A percentile compares a stretch with the other conserved stretches of the same genome.
Conservation (phyloP, 371 early-diverging fungal species). For the Mortierella sp. region DNA sequence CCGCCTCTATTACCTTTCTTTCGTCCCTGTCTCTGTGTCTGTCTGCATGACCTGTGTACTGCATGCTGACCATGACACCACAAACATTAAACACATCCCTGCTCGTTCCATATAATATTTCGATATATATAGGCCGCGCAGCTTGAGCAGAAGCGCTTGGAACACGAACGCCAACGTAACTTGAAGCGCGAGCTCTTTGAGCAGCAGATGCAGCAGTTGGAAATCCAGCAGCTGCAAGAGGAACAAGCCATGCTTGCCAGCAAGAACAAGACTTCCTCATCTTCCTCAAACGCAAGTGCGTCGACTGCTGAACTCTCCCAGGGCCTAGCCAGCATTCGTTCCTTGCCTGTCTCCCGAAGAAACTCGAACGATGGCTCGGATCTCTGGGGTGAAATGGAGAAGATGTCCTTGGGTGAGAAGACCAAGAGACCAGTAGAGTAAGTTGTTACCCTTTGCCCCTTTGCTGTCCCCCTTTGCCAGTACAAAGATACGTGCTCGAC, state of each 20-base stretch:
- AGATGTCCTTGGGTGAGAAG: slow-evolving; percentile 46
- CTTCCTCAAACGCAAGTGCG: neutral
- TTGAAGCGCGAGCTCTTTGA: slow-evolving; percentile 57
- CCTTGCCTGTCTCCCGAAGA: slow-evolving; percentile 57
- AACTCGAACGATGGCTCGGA: slow-evolving; percentile 62
- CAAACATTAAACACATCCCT: too few relatives aligned
- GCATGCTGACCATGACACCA: neutral
- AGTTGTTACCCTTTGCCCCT: slow-evolving; percentile 1
- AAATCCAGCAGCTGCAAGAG: slow-evolving; percentile 56
- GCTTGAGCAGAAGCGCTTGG: slow-evolving; percentile 56
- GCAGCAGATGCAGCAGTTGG: slow-evolving; percentile 58
- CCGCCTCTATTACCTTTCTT: too few relatives aligned
- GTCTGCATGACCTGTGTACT: neutral
- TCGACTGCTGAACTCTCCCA: slow-evolving; percentile 22
- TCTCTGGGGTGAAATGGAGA: slow-evolving; percentile 61
- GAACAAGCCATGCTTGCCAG: slow-evolving; percentile 55
- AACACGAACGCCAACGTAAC: slow-evolving; percentile 56
- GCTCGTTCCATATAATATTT: neutral
- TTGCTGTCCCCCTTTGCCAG: neutral
- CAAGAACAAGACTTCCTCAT: slow-evolving; percentile 17
- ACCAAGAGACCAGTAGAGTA: slow-evolving; percentile 40
- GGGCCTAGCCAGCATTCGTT: slow-evolving; percentile 24
- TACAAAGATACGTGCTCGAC: neutral
- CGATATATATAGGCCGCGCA: slow-evolving; percentile 41
- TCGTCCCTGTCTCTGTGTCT: slow-evolving; percentile 2